Percentiles rank a stretch among this genome's conserved stretches.
Conservation (phyloP, 208 protist genomes). For the Angomonas ambiguus region DNA sequence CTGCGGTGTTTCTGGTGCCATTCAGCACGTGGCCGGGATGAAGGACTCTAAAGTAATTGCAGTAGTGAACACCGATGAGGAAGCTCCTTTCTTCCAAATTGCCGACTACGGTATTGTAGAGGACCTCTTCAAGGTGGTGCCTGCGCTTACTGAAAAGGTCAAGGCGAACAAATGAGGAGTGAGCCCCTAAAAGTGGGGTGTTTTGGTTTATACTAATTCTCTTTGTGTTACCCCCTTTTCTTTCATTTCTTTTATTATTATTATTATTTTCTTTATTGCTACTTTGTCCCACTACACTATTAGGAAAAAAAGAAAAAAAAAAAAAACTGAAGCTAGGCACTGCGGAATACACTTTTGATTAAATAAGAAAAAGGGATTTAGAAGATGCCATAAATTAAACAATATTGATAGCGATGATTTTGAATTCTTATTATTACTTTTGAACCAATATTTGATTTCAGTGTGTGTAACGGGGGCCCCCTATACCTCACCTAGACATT, state of each 20-base stretch:
- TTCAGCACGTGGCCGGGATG: conserved; percentile 97
- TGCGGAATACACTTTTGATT: too few species aligned
- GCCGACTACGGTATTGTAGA: conserved; percentile 97
- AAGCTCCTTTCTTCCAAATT: conserved; percentile 98
- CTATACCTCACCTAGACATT: background rate
- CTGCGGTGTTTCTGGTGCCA: conserved; percentile 95
- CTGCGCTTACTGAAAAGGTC: conserved; percentile 88
- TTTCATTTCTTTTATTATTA: conserved; percentile 10
- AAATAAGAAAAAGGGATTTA: conserved; percentile 1
- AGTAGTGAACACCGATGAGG: conserved; percentile 96
- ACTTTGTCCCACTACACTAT: background rate
- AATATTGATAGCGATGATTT: too few species aligned
- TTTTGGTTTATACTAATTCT: background rate
- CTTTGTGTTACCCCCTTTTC: conserved; percentile 11
- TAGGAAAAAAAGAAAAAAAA: background rate
- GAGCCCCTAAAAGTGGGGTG: background rate
- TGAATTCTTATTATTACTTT: conserved; percentile 10
- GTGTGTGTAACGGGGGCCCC: background rate
- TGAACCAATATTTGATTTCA: background rate
- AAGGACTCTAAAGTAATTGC: conserved; percentile 98
- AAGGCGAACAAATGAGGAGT: conserved; percentile 41
- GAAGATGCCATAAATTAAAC: too few species aligned
- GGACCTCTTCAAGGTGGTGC: conserved; percentile 95
- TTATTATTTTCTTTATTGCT: conserved; percentile 10
- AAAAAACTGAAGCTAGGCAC: too few species aligned